Percentiles rank a stretch among this genome's conserved stretches.
Conservation (phyloP, 352 stramenopile species). For the Phytophthora pseudosyringae region DNA sequence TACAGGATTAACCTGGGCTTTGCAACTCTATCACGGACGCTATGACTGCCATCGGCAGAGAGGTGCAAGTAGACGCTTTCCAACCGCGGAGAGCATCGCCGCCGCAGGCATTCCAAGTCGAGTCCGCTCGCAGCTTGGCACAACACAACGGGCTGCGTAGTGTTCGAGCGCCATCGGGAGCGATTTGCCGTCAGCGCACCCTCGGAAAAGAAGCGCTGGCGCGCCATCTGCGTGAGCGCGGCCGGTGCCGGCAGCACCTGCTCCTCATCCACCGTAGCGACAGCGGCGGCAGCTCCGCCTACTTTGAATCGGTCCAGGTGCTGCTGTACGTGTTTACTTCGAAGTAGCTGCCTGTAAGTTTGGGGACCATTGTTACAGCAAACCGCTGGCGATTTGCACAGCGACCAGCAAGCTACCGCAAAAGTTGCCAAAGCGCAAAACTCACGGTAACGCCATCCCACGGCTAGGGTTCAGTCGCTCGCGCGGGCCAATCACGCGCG, state of each 20-base stretch:
- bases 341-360: too few relatives aligned
- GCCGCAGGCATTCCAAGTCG: not conserved
- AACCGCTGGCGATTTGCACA: not conserved
- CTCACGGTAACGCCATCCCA: constrained; percentile 11
- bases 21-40: too few relatives aligned
- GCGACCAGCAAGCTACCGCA: not conserved
- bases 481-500: constrained; percentile 12
- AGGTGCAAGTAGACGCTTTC: too few relatives aligned
- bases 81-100: not conserved
- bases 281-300: not conserved
- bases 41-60: too few relatives aligned
- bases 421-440: constrained; percentile 11
- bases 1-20: not conserved
- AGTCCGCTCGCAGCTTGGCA: not conserved
- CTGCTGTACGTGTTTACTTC: too few relatives aligned
- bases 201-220: constrained; percentile 8
- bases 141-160: constrained; percentile 7
- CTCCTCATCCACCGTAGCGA: not conserved
- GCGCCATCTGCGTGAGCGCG: constrained; percentile 15
- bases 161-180: constrained; percentile 12
- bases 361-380: too few relatives aligned
- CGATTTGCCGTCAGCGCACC: constrained; percentile 13
- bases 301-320: not conserved
- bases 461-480: constrained; percentile 13
- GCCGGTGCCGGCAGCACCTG: not conserved